Conservation (phyloP, 2,329 filamentous ascomycete species). For the Tolypocladium pustulatum region DNA sequence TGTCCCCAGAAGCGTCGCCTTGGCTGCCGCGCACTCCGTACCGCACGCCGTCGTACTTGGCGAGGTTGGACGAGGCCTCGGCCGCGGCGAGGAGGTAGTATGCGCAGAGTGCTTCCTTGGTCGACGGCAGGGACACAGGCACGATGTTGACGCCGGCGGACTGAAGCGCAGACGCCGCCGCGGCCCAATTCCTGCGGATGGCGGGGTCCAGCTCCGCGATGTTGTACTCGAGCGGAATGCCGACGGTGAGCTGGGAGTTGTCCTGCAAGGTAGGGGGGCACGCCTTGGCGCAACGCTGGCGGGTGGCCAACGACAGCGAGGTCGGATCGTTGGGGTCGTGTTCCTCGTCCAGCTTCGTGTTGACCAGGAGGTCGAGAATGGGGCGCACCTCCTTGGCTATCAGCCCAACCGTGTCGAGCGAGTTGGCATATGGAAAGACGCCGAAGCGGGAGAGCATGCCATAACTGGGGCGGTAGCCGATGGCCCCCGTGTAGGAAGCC, state of each 20-base stretch:
- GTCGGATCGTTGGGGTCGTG: slow-evolving; percentile 69
- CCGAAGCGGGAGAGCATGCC: slow-evolving; percentile 78
- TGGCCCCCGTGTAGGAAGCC: slow-evolving; percentile 72
- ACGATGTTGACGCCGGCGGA: slow-evolving; percentile 60
- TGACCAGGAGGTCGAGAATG: slow-evolving; percentile 43
- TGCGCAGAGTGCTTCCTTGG: slow-evolving; percentile 74
- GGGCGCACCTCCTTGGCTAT: slow-evolving; percentile 44
- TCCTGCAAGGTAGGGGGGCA: slow-evolving; percentile 12
- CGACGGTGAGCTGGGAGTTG: slow-evolving; percentile 33
- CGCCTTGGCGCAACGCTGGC: slow-evolving; percentile 33
- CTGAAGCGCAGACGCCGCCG: slow-evolving; percentile 48
- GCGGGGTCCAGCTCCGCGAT: slow-evolving; percentile 64
- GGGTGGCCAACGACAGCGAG: slow-evolving; percentile 46
- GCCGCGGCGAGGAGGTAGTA: slow-evolving; percentile 95
- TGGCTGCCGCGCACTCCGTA: slow-evolving; percentile 56
- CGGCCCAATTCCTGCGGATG: slow-evolving; percentile 61
- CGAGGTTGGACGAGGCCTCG: slow-evolving; percentile 89
- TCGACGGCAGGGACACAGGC: slow-evolving; percentile 71
- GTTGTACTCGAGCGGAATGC: slow-evolving; percentile 72
- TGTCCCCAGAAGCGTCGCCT: slow-evolving; percentile 45
- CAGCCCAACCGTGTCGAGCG: slow-evolving; percentile 80
- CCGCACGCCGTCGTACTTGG: slow-evolving; percentile 94
- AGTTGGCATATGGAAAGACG: slow-evolving; percentile 86
- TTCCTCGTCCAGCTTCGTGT: slow-evolving; percentile 33
- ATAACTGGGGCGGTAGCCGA: slow-evolving; percentile 89